Conservation (phyloP, 78 protist species). For the Paratrimastix pyriformis region DNA sequence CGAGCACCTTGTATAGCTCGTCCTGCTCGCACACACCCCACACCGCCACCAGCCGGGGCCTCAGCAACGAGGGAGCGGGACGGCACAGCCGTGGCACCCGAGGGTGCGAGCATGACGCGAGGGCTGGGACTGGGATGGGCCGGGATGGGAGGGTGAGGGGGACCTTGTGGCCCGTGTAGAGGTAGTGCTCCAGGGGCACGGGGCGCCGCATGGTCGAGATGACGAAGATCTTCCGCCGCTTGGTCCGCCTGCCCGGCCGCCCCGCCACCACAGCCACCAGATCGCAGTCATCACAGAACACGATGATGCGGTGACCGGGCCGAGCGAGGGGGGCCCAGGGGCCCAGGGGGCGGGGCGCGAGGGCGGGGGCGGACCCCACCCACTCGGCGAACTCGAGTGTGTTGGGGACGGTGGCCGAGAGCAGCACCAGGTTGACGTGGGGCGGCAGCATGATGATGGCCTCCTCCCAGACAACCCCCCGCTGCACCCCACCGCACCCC, state of each 20-base stretch:
- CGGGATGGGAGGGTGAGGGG: too few species aligned
- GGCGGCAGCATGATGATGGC: constrained; percentile 77
- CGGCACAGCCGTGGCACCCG: too few species aligned
- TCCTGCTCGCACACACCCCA: too few species aligned
- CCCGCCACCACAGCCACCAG: not conserved
- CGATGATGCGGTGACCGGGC: constrained; percentile 20
- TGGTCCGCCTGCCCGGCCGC: constrained; percentile 50
- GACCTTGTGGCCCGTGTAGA: too few species aligned
- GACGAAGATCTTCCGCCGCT: constrained; percentile 47
- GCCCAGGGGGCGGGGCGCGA: not conserved
- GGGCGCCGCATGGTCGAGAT: constrained; percentile 72
- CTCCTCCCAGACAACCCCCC: constrained; percentile 97
- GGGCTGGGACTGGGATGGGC: too few species aligned
- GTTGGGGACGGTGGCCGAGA: constrained; percentile 89
- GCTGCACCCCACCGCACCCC: too few species aligned
- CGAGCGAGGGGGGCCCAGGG: too few species aligned
- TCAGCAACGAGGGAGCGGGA: too few species aligned
- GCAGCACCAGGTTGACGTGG: constrained; percentile 59
- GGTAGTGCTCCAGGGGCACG: constrained; percentile 78
- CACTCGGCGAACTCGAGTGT: constrained; percentile 83
- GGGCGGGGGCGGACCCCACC: constrained; percentile 55
- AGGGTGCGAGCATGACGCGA: too few species aligned
- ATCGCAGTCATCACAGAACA: not conserved
- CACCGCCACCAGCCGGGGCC: too few species aligned
- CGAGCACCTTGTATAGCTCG: constrained; percentile 1